A percentile compares a stretch with the other conserved stretches of the same genome.
Evolutionary conservation across 352 stramenopile genomes (phyloP).

Genomic region (Pythium rhizo-oryzae): DNA sequence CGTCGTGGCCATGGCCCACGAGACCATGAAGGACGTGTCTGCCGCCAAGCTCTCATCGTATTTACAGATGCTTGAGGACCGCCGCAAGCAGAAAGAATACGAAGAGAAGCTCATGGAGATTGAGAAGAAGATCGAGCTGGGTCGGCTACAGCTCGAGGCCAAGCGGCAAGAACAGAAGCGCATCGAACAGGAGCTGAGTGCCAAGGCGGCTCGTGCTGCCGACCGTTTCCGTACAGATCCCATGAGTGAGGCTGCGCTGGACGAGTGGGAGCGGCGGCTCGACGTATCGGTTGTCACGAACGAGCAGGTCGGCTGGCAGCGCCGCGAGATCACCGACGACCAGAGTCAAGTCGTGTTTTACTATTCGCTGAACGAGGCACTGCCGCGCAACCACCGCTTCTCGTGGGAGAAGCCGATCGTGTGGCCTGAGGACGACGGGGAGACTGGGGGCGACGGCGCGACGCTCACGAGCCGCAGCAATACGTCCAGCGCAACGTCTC

Average conservation of each 20-base stretch:
- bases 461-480: conserved; percentile 25
- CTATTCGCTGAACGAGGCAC: conserved; percentile 52
- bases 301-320: conserved; percentile 63
- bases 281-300: conserved; percentile 42
- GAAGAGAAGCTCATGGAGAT: conserved; percentile 63
- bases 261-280: conserved; percentile 60
- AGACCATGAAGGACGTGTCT: conserved; percentile 51
- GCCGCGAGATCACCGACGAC: conserved; percentile 54
- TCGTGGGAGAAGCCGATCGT: conserved; percentile 57
- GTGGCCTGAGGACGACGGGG: conserved; percentile 25
- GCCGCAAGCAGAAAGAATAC: conserved; percentile 48
- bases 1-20: conserved; percentile 51
- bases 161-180: conserved; percentile 70
- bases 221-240: conserved; percentile 34
- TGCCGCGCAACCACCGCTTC: conserved; percentile 46
- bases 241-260: conserved; percentile 23
- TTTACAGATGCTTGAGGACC: conserved; percentile 46
- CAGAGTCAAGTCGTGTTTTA: conserved; percentile 67
- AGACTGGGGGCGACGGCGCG: background rate
- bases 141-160: conserved; percentile 52
- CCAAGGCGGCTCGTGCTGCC: conserved; percentile 33
- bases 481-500: conserved; percentile 17
- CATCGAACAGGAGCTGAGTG: conserved; percentile 53
- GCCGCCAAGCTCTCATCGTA: conserved; percentile 47
- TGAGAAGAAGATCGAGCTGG: conserved; percentile 65